phyloP scores from a whole-genome alignment of 768 basidiomycete species.

The Lanmaoa rubissima region DNA sequence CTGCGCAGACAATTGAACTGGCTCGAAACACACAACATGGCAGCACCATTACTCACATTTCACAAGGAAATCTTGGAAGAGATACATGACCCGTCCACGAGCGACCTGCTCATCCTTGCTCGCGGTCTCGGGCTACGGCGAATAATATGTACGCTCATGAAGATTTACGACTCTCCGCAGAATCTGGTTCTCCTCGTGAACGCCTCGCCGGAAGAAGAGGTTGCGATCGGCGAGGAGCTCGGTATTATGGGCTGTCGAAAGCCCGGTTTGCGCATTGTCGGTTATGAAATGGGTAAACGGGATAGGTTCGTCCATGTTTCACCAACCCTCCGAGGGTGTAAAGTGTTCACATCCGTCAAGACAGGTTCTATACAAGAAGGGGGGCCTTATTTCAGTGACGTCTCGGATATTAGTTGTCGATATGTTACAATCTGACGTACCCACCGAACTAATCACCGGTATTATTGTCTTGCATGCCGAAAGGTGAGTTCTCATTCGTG shows the following conservation, averaged over 20 bases:
- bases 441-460: slow-evolving; percentile 83
- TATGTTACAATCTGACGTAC: slow-evolving; percentile 85
- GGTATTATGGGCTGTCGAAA: slow-evolving; percentile 88
- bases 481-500: slow-evolving; percentile 46
- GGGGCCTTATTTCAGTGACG: slow-evolving; percentile 89
- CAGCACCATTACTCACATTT: slow-evolving; percentile 50
- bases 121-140: slow-evolving; percentile 87
- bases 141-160: slow-evolving; percentile 82
- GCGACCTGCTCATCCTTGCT: slow-evolving; percentile 75
- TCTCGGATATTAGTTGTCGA: slow-evolving; percentile 94
- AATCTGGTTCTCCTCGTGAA: slow-evolving; percentile 85
- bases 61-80: slow-evolving; percentile 66
- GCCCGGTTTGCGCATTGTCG: slow-evolving; percentile 80
- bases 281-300: slow-evolving; percentile 75
- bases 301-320: slow-evolving; percentile 57
- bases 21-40: slow-evolving; percentile 15
- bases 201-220: slow-evolving; percentile 82
- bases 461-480: slow-evolving; percentile 91
- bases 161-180: slow-evolving; percentile 86
- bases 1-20: neutral
- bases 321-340: neutral
- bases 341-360: slow-evolving; percentile 38
- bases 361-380: slow-evolving; percentile 81
- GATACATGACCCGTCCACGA: slow-evolving; percentile 72
- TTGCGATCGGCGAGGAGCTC: slow-evolving; percentile 88